Evolutionary conservation across 768 basidiomycete species (phyloP), one percentile per base, ranked within the genome.

Genomic region (Sutorius australiensis): DNA sequence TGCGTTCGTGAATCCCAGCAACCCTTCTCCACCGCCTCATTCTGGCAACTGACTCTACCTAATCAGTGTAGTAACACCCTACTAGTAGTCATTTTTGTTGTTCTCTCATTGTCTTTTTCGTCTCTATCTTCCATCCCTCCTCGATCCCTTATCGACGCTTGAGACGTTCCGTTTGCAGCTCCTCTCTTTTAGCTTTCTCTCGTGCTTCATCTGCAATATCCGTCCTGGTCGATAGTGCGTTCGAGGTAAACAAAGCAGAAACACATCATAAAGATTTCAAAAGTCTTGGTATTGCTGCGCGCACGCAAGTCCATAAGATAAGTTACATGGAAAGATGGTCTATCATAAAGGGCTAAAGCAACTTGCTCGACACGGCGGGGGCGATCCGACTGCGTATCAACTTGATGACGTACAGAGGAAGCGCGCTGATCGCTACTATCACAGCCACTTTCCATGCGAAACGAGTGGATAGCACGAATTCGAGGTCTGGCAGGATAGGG

Each of bases 391-490:
- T 84, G 61, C 86, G 84, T 61, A 95, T 84, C 54, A 88, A 67
- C 72, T 97, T 98, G 75, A 95, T 83, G 59, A 95, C 79, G 67
- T 89, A 97, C 39, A 99, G 72, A 6, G 97, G 97, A 56, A 95
- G 75, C 7, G 94, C 89, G 60, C 93, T 95, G 71, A 99, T 81
- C 7, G 89, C 92, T 3, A 99, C 94, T 63, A 98, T 97, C 43
- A 95, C 83, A 0, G 89, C 89, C 12, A 97, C 90, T 72, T 98
- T 98, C 92, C 91, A 95, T 19, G 85, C 83, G 72, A 98, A 99
- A 21, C 83, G 81, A 32, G 83, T 65, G 5, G 95, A 92, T 5
- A 95, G 76, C 36, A 98, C 95, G 65, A 98, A 98, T 0, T 88
- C 79, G 42, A 97, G 83, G 72, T 99, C 95, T 98, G 63, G 4